These are phyloP conservation scores for Ogataea pilisensis DNA, from an alignment of 805 yeast species.

Conservation along the genomic window DNA sequence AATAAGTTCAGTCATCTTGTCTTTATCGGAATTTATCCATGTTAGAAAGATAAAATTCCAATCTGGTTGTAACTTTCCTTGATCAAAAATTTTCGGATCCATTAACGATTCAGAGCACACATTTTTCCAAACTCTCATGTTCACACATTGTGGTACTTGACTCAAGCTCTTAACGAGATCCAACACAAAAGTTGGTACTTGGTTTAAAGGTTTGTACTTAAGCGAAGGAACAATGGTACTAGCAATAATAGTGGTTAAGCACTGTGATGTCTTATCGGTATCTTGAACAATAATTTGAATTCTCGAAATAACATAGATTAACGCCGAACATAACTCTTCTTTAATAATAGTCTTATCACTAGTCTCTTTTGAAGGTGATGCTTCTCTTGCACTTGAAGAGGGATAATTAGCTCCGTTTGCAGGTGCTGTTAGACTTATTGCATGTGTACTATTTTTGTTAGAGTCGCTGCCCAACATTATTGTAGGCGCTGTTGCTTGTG, in stretches of 20 bases:
- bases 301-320: slow-evolving; percentile 37
- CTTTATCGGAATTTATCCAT: slow-evolving; percentile 68
- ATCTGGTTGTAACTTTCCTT: slow-evolving; percentile 26
- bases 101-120: slow-evolving; percentile 59
- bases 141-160: slow-evolving; percentile 33
- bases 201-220: slow-evolving; percentile 39
- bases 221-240: slow-evolving; percentile 50
- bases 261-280: slow-evolving; percentile 52
- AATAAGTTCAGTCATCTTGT: slow-evolving; percentile 50
- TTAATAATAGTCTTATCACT: slow-evolving; percentile 26
- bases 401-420: neutral
- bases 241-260: slow-evolving; percentile 49
- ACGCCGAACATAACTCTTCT: slow-evolving; percentile 42
- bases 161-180: slow-evolving; percentile 38
- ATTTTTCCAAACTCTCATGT: slow-evolving; percentile 57
- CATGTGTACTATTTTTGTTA: neutral
- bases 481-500: slow-evolving; percentile 1
- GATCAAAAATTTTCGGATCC: slow-evolving; percentile 54
- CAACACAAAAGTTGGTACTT: slow-evolving; percentile 39
- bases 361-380: slow-evolving; percentile 11
- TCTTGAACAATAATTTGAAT: slow-evolving; percentile 48
- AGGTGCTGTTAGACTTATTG: neutral
- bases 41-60: slow-evolving; percentile 56
- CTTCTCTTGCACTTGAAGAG: slow-evolving; percentile 3
- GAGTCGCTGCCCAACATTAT: neutral